Evolutionary conservation across 2,329 filamentous ascomycete species (phyloP), one percentile per base, ranked within the genome.

Genomic region (Aspergillus puulaauensis): DNA sequence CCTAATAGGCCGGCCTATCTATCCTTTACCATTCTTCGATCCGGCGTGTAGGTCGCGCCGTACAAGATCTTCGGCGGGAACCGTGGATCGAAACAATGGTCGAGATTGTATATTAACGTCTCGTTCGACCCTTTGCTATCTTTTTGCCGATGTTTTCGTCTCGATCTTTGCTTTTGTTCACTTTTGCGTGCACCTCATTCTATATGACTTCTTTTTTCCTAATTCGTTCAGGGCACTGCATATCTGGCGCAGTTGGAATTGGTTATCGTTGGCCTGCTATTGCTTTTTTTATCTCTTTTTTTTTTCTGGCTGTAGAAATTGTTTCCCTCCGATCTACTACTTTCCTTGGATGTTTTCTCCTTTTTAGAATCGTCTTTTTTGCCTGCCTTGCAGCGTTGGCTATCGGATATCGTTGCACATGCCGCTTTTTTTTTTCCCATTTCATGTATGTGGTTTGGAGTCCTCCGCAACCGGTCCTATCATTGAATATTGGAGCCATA

Each of bases 181-280:
- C 4, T 31, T 14, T 23, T 49, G 12, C 27, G 6, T 49, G 33
- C 35, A 0, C 7, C 14, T 44, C 15, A n/a, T 35, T 35, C 9
- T 11, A 31, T 31, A 24, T n/a, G 31, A 43, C 27, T 50, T 47
- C 6, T 33, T 23, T 17, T 51, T 49, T 58, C 31, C 46, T 21
- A 40, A 31, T 21, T 33, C 27, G 51, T 45, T 39, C 35, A 19
- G 61, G 59, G 58, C 41, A 64, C 55, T 66, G 68, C 69, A 70
- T 71, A 50, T 31, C 56, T 64, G 65, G 66, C 65, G 66, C 66
- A 61, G 62, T 57, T 52, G 65, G 64, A 64, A 64, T 69, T 54
- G 54, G 52, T 57, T 59, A 54, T 52, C 41, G n/a, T 46, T 66
- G 57, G 52, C 56, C 56, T 46, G 39, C 39, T 31, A 31, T 31